These are phyloP conservation scores for Botrytis squamosa DNA, from an alignment of 2,329 filamentous ascomycete species.

Conservation along the genomic window DNA sequence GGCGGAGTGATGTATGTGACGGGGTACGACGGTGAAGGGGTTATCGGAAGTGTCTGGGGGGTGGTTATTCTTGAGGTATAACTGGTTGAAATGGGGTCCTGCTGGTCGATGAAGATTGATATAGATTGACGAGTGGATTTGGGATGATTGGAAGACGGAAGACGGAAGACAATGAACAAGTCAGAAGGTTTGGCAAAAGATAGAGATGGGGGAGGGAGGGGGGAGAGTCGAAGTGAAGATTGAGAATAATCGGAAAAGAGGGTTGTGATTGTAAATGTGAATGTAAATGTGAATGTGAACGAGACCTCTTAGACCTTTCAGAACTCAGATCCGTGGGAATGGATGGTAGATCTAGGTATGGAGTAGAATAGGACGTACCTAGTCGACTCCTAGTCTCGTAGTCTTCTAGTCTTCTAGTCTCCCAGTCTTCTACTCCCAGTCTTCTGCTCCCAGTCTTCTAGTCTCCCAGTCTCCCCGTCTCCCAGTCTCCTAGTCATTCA, in stretches of 20 bases:
- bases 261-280: background rate
- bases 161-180: conserved; percentile 9
- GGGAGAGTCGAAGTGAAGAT: background rate
- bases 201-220: background rate
- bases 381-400: background rate
- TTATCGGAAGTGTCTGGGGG: conserved; percentile 9
- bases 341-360: background rate
- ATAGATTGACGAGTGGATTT: conserved; percentile 13
- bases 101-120: conserved; percentile 15
- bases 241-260: conserved; percentile 2
- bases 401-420: background rate
- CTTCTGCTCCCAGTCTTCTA: too few species aligned
- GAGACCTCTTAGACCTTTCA: background rate
- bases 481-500: background rate
- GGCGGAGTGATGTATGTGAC: conserved; percentile 24
- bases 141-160: background rate
- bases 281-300: background rate
- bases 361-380: background rate
- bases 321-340: background rate
- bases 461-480: background rate
- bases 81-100: conserved; percentile 5
- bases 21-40: conserved; percentile 24
- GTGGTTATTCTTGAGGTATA: conserved; percentile 14
- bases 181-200: conserved; percentile 10
- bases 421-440: too few species aligned